Conservation (phyloP, 768 basidiomycete species). For the Tylopilus rubrobrunneus region DNA sequence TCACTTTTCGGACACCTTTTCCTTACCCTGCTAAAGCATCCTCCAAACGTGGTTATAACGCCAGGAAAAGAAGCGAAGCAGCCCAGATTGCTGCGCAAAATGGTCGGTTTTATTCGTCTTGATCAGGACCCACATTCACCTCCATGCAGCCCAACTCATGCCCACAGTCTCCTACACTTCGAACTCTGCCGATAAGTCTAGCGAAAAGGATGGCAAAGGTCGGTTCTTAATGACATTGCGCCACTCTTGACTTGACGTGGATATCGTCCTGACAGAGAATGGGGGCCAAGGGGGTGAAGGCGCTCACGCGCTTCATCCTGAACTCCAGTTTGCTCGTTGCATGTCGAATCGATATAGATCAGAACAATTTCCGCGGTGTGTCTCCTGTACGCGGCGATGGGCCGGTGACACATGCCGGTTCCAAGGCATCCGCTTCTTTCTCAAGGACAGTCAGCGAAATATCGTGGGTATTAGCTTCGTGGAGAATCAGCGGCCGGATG, state of each 20-base stretch:
- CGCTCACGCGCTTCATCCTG: conserved; percentile 46
- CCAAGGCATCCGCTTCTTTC: conserved; percentile 78
- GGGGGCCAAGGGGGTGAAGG: conserved; percentile 26
- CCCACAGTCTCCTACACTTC: conserved; percentile 43
- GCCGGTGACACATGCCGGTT: conserved; percentile 86
- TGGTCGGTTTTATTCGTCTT: conserved; percentile 37
- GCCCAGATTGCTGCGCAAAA: conserved; percentile 62
- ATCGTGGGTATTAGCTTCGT: conserved; percentile 69
- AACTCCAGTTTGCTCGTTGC: conserved; percentile 75
- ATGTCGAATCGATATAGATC: conserved; percentile 77
- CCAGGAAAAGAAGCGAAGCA: conserved; percentile 71
- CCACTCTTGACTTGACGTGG: conserved; percentile 16
- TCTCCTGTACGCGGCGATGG: conserved; percentile 83
- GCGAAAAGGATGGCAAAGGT: conserved; percentile 43
- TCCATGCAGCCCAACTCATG: conserved; percentile 40
- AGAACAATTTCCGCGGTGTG: conserved; percentile 74
- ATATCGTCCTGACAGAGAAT: conserved; percentile 30
- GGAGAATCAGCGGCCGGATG: conserved; percentile 55
- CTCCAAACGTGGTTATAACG: conserved; percentile 64
- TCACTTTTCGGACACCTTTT: conserved; percentile 3
- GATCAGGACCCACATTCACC: conserved; percentile 14
- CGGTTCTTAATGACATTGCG: conserved; percentile 12
- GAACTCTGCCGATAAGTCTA: conserved; percentile 38
- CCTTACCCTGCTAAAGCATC: conserved; percentile 26
- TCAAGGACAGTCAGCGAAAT: conserved; percentile 55